Evolutionary conservation across 2,329 filamentous ascomycete species (phyloP).

Genomic region (Alternaria viburni): DNA sequence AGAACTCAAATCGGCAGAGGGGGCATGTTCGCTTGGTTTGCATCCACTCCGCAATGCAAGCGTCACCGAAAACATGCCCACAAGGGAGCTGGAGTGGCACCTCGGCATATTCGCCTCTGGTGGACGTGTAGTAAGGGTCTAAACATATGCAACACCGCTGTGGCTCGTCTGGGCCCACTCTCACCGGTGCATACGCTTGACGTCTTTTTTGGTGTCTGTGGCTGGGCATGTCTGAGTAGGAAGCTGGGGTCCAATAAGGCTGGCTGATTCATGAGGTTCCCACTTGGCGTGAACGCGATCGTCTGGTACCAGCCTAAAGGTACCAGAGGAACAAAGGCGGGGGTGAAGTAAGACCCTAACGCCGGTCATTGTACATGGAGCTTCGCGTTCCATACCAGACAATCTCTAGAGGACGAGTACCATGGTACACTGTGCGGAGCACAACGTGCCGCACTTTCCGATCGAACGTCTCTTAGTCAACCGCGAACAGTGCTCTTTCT

Average conservation of each 20-base stretch:
- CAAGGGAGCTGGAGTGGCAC: conserved; percentile 16
- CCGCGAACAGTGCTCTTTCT: neutral
- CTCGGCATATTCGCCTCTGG: conserved; percentile 7
- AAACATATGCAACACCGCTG: conserved; percentile 21
- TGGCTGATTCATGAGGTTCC: neutral
- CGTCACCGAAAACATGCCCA: conserved; percentile 23
- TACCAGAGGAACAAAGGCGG: conserved; percentile 1
- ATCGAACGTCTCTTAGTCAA: neutral
- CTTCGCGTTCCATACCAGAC: neutral
- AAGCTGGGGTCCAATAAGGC: neutral
- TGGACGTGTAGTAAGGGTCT: conserved; percentile 9
- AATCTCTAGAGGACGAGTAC: neutral
- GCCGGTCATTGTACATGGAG: neutral
- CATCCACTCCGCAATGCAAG: conserved; percentile 19
- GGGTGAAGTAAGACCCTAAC: conserved; percentile 3
- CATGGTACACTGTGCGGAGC: conserved; percentile 1
- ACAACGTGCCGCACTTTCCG: neutral
- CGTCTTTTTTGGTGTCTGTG: neutral
- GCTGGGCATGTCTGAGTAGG: conserved; percentile 2
- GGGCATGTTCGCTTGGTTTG: conserved; percentile 17
- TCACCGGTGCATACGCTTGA: conserved; percentile 8
- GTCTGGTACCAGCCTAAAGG: conserved; percentile 5
- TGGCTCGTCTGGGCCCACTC: neutral
- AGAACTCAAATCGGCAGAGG: conserved; percentile 15
- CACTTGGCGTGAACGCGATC: conserved; percentile 3